Evolutionary conservation across 306 rosid genomes (phyloP), one percentile per base, ranked within the genome.

Genomic region (Hippophae gyantsensis): DNA sequence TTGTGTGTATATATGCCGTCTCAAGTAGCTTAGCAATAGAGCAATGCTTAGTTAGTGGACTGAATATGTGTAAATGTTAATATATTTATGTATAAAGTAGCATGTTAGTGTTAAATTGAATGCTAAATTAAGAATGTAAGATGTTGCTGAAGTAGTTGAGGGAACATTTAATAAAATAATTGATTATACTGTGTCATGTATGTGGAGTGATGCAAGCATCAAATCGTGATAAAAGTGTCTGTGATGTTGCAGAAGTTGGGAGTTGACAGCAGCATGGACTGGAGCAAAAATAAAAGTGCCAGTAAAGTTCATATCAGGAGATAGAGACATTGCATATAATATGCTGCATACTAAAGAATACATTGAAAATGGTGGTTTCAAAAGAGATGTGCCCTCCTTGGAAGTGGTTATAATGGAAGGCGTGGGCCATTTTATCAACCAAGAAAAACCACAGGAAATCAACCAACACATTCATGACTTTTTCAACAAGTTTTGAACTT

Each of bases 321-420:
- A 67, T 13, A 50, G 48, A 7, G 78, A 73, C 42, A 7, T 67
- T n/a, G 59, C 57, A 6, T 73, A 67, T 43, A 48, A 11, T 41
- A 67, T 44, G 10, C 54, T n/a, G 60, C 68, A 3, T 69, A 46
- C 61, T 40, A 73, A 62, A 63, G 78, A 73, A 10, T 73, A 61
- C 52, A 62, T 73, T 12, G 64, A 62, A 56, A 52, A 52, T 2
- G 78, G 65, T 1, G 78, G 57, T 7, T 62, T 73, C 57, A 61
- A 67, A 49, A 60, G 43, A 56, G 43, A 44, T 23, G 73, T 73
- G 7, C 73, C 69, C 7, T 46, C 7, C 26, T 52, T 73, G 56
- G 65, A 63, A 10, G 65, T 73, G 45, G 69, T 56, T 40, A 73
- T 61, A 45, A 73, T 73, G 59, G 73, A 73, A 61, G 73, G 73